Conservation (phyloP, 2,329 filamentous ascomycete species). For the Calonectria pseudoreteaudii region DNA sequence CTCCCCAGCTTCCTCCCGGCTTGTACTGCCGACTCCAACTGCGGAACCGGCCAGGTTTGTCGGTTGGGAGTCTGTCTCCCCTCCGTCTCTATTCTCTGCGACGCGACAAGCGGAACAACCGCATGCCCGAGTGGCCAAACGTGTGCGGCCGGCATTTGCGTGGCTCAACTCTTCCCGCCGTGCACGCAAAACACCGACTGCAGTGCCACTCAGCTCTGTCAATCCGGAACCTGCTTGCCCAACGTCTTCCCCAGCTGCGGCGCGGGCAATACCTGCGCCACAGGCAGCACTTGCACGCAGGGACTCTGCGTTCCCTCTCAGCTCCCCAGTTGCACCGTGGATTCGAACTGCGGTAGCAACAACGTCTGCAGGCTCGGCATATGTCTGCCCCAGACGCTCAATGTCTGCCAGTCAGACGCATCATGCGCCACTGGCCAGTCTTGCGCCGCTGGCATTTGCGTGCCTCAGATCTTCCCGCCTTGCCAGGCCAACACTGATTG, state of each 20-base stretch:
- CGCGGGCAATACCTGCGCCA: not conserved
- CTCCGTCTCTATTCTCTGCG: not conserved
- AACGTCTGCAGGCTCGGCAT: slow-evolving; percentile 18
- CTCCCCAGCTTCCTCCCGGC: not conserved
- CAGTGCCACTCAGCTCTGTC: not conserved
- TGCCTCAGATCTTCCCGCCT: slow-evolving; percentile 15
- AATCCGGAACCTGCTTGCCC: slow-evolving; percentile 10
- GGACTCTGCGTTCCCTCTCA: slow-evolving; percentile 13
- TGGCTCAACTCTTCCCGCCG: slow-evolving; percentile 13
- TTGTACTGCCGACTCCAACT: slow-evolving; percentile 5
- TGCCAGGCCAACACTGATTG: slow-evolving; percentile 11
- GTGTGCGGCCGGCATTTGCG: slow-evolving; percentile 10
- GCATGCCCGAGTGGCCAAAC: not conserved
- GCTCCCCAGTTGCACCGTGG: slow-evolving; percentile 1
- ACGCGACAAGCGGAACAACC: not conserved
- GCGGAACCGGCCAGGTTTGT: slow-evolving; percentile 16
- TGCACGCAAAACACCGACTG: slow-evolving; percentile 10
- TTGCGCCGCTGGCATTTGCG: slow-evolving; percentile 16
- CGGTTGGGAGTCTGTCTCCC: slow-evolving; percentile 15
- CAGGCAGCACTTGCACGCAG: slow-evolving; percentile 3
- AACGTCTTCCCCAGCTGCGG: slow-evolving; percentile 3
- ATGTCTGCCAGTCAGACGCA: not conserved
- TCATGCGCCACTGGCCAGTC: slow-evolving; percentile 10
- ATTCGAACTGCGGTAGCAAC: slow-evolving; percentile 19
- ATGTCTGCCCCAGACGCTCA: slow-evolving; percentile 6